These are phyloP conservation scores for Boletus insuetus DNA, from an alignment of 768 basidiomycete genomes.

Conservation along the genomic window DNA sequence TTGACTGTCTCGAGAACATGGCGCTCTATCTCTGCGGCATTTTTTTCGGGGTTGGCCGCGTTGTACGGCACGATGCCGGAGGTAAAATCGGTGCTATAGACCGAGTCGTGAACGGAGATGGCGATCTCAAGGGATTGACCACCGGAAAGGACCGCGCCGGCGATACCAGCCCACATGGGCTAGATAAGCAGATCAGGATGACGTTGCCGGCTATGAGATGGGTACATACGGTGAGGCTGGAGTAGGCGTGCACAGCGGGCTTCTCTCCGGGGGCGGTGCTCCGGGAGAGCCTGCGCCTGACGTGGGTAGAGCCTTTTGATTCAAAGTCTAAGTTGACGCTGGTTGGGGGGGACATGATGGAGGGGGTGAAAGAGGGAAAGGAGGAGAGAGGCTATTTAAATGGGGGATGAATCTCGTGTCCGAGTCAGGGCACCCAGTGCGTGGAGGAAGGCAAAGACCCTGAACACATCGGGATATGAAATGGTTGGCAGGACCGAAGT, in stretches of 20 bases:
- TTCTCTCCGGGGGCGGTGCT: slow-evolving; percentile 45
- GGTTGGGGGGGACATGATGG: slow-evolving; percentile 48
- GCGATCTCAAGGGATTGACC: slow-evolving; percentile 67
- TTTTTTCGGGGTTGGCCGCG: slow-evolving; percentile 50
- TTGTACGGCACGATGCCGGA: slow-evolving; percentile 55
- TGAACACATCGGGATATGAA: slow-evolving; percentile 23
- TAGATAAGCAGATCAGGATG: slow-evolving; percentile 32
- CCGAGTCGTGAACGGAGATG: slow-evolving; percentile 79
- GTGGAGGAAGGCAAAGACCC: slow-evolving; percentile 15
- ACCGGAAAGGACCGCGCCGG: slow-evolving; percentile 58
- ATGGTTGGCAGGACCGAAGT: neutral
- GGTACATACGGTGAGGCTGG: slow-evolving; percentile 62
- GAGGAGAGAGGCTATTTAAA: slow-evolving; percentile 34
- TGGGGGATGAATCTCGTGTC: neutral
- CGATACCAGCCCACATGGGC: slow-evolving; percentile 89
- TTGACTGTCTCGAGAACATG: slow-evolving; percentile 63
- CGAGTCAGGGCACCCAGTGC: neutral
- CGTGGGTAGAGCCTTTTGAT: slow-evolving; percentile 61
- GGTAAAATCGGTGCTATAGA: slow-evolving; percentile 78
- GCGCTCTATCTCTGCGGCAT: slow-evolving; percentile 57
- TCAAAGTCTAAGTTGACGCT: slow-evolving; percentile 48
- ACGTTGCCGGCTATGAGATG: neutral
- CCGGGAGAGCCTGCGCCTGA: slow-evolving; percentile 70
- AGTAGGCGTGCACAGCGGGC: slow-evolving; percentile 56
- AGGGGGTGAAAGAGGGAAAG: slow-evolving; percentile 11